A percentile compares a stretch with the other conserved stretches of the same genome.
Evolutionary conservation across 2,329 filamentous ascomycete genomes (phyloP).

Genomic region (Ramularia endophylla): DNA sequence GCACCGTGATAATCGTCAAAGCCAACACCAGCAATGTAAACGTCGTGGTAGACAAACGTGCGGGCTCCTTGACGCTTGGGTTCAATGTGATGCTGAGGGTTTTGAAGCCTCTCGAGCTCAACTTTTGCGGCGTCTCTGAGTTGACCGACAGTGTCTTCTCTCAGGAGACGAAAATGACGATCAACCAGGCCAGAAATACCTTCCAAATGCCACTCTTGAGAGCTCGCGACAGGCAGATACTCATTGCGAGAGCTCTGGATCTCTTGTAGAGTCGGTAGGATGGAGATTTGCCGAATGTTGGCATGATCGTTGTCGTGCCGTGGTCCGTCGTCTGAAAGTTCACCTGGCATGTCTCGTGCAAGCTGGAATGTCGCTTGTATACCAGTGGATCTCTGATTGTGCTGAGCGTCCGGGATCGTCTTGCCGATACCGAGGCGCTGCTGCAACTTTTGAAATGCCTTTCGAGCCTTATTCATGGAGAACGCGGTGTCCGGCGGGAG

Average conservation of each 20-base stretch:
- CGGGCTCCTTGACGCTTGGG: constrained; percentile 18
- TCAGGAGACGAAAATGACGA: constrained; percentile 64
- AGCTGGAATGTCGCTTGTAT: constrained; percentile 11
- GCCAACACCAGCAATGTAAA: constrained; percentile 26
- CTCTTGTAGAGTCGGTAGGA: constrained; percentile 63
- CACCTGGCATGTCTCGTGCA: constrained; percentile 25
- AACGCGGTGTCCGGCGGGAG: not conserved
- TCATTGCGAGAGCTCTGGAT: constrained; percentile 35
- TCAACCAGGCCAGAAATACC: constrained; percentile 51
- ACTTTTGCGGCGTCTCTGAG: constrained; percentile 53
- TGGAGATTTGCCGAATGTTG: constrained; percentile 55
- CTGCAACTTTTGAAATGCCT: not conserved
- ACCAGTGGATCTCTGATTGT: not conserved
- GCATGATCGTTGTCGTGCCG: constrained; percentile 67
- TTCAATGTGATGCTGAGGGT: not conserved
- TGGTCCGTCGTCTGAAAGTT: constrained; percentile 45
- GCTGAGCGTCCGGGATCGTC: not conserved
- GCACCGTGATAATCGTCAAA: constrained; percentile 40
- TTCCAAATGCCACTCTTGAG: constrained; percentile 35
- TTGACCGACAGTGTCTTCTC: constrained; percentile 66
- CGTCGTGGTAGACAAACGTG: constrained; percentile 35
- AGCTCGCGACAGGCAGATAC: constrained; percentile 38
- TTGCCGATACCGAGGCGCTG: constrained; percentile 1
- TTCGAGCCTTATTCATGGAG: not conserved
- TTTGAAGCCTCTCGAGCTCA: constrained; percentile 34